Base-by-base conservation (phyloP, 495 filamentous ascomycete species). In the Penicillium silybi region DNA sequence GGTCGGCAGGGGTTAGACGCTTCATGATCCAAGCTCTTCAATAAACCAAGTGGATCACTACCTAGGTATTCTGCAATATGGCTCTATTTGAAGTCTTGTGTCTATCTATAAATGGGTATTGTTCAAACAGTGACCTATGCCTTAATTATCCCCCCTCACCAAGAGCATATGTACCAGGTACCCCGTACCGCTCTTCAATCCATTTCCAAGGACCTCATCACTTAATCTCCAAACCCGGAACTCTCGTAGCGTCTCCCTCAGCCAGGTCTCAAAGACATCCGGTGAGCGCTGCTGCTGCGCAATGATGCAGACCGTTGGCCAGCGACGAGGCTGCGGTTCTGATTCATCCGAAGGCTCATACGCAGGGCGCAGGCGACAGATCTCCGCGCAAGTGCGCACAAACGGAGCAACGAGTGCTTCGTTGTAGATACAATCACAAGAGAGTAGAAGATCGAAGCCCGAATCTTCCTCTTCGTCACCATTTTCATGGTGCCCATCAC, bases 351-450 rank as follows among this genome's bases (percentile, higher is more conserved):
- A 23, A 2, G 51, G 17, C 1, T 49, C 34, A 23, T 70, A 69
- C 0, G 54, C 52, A 13, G 69, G 61, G 17, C 83, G 67, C 2
- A 92, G 64, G 17, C 70, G 66, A 69, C 92, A 95, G 22, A 83
- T 73, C 50, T 92, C 87, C n/a, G 77, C 81, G 69, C 91, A 97
- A 0, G 90, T 87, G 44, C 84, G 75, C n/a, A 96, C 87, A 17
- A 97, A 81, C 1, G 90, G 89, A 29, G 81, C 72, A 15, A 97
- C 82, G 3, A 98, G 79, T 5, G 85, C 77, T 56, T 96, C 89
- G 64, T 92, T 91, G 71, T 93, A 95, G 65, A 96, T 85, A 59
- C 89, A 95, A 63, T 95, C 90, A 67, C 89, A 95, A 5, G 91
- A 89, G 17, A 92, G 65, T 4, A 96, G 75, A 2, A 79, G 71